These are phyloP conservation scores for Fusarium musae DNA, from an alignment of 2,329 filamentous ascomycete genomes.

Conservation along the genomic window DNA sequence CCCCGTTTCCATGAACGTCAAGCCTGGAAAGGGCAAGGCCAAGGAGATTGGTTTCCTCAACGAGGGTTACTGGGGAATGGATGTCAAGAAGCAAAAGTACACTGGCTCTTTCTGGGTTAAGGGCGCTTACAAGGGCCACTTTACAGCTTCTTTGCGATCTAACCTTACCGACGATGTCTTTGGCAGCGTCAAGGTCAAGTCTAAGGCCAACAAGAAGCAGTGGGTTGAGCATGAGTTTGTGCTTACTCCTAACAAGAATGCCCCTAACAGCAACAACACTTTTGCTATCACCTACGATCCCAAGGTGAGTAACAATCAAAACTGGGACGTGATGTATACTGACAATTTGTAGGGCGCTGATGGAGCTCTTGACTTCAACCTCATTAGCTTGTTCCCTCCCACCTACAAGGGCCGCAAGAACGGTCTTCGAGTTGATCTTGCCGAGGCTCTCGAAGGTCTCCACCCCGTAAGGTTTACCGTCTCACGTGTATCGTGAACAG, in stretches of 20 bases:
- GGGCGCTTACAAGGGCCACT: conserved; percentile 58
- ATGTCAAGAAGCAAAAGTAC: conserved; percentile 59
- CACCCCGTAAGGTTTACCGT: conserved; percentile 55
- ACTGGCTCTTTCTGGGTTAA: conserved; percentile 65
- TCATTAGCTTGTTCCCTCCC: conserved; percentile 69
- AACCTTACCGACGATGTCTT: conserved; percentile 58
- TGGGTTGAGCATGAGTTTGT: conserved; percentile 64
- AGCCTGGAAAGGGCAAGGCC: conserved; percentile 41
- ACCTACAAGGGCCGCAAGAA: conserved; percentile 69
- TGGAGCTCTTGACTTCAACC: conserved; percentile 64
- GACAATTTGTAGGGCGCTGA: conserved; percentile 46
- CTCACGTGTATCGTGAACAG: fast-evolving
- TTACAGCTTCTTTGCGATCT: conserved; percentile 60
- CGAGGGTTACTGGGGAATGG: conserved; percentile 68
- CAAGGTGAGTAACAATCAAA: not conserved
- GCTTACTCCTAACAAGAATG: conserved; percentile 57
- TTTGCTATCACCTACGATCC: conserved; percentile 65
- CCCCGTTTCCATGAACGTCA: conserved; percentile 62
- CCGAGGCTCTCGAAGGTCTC: conserved; percentile 61
- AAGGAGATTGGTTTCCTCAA: conserved; percentile 60
- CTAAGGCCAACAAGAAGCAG: conserved; percentile 51
- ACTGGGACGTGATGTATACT: fast-evolving
- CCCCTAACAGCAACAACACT: conserved; percentile 65
- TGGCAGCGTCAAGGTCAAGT: conserved; percentile 59
- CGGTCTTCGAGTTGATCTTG: conserved; percentile 66